These are phyloP conservation scores for Rhinocladiella similis DNA, from an alignment of 2,329 filamentous ascomycete genomes.

Conservation along the genomic window DNA sequence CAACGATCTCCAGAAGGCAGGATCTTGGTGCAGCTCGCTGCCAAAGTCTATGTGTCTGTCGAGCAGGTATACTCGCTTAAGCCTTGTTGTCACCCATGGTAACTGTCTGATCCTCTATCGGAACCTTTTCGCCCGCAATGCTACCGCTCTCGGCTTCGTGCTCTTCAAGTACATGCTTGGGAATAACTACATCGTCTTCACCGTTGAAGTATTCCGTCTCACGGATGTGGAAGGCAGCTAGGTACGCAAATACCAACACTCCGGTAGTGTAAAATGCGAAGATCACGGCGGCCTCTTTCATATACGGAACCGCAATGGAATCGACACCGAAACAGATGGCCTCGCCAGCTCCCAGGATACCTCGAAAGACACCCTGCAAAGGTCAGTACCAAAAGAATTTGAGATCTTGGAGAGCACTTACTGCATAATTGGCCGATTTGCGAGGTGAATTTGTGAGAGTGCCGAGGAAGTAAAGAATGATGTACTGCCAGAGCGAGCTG, in stretches of 20 bases:
- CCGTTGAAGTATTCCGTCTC: slow-evolving; percentile 14
- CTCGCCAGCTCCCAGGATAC: slow-evolving; percentile 11
- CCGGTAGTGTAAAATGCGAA: slow-evolving; percentile 11
- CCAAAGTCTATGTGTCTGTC: no score
- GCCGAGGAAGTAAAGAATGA: slow-evolving; percentile 17
- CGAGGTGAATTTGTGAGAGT: slow-evolving; percentile 11
- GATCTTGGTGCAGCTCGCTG: no score
- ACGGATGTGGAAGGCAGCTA: slow-evolving; percentile 7
- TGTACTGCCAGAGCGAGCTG: slow-evolving; percentile 2
- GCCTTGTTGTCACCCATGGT: slow-evolving; percentile 2
- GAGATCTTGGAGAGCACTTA: background rate
- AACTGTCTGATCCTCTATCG: background rate
- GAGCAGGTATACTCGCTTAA: background rate
- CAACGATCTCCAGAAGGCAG: no score
- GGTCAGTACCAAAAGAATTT: background rate
- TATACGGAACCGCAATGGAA: slow-evolving; percentile 11
- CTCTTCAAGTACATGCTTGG: slow-evolving; percentile 14
- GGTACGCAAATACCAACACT: slow-evolving; percentile 5
- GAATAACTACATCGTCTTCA: slow-evolving; percentile 15
- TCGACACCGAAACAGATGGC: slow-evolving; percentile 18
- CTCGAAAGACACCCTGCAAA: slow-evolving; percentile 8
- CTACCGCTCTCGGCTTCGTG: background rate
- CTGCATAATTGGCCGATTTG: slow-evolving; percentile 15
- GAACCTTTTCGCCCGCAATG: background rate
- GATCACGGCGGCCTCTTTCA: slow-evolving; percentile 13